Evolutionary conservation across 2,329 filamentous ascomycete species (phyloP), one percentile per base, ranked within the genome.

Genomic region (Colletotrichum trifolii): DNA sequence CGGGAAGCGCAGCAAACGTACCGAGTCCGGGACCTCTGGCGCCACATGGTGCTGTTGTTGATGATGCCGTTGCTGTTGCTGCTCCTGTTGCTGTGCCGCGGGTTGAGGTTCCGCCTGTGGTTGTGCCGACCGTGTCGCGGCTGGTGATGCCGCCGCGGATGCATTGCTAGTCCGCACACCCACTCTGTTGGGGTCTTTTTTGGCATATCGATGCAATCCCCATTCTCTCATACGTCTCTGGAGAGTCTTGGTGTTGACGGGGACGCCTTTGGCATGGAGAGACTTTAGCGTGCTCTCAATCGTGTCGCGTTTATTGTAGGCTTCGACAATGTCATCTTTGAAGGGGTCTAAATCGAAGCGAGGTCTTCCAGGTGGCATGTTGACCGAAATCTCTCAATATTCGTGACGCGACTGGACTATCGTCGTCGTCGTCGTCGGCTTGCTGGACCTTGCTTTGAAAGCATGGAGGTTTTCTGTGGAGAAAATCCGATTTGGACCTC

Each of bases 11-110:
- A 17, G 11, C 3, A 10, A 36, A 64, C 61, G 35, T 60, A 64
- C 61, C 48, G 49, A 64, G 55, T 54, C 61, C 8, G 61, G 60
- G 17, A 59, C 59, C 54, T 64, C 60, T 25, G 38, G 45, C 55
- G 17, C 49, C 36, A 61, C 45, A 36, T 49, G 50, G 36, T 55
- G 58, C 36, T 55, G 33, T 25, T 15, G 10, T 15, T 9, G 57
- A 42, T 25, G 33, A 17, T 9, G 17, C 42, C 40, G 40, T 17
- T 11, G 38, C 13, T 8, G 47, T 7, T n/a, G 39, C 55, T 39
- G 56, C 38, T 40, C 36, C n/a, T 33, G 56, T 15, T 53, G 33
- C 47, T 17, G 43, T 17, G 25, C 25, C 25, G 25, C 4, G 25
- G 25, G 25, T 25, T 25, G 25, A 25, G 25, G 1, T 25, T 25